phyloP scores from a whole-genome alignment of 495 filamentous ascomycete species.

The Podospora pseudocomata region DNA sequence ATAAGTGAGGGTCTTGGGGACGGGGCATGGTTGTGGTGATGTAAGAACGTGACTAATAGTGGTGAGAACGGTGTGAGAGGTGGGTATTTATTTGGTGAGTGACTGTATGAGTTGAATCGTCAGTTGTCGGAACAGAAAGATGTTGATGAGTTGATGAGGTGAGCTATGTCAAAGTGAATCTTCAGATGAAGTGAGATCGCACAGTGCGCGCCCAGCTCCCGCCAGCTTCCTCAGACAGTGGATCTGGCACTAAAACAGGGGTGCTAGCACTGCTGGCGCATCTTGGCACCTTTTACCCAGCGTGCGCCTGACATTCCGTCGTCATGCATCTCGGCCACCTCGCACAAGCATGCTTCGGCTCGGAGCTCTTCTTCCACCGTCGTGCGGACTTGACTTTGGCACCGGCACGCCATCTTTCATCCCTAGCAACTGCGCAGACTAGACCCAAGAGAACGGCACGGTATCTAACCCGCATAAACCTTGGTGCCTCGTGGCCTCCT shows the following conservation, averaged over 20 bases:
- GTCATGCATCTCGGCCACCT: neutral
- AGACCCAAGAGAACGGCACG: neutral
- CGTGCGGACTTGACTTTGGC: neutral
- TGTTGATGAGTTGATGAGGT: neutral
- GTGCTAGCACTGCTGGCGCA: neutral
- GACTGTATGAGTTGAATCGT: neutral
- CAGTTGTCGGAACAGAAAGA: neutral
- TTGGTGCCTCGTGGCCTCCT: neutral
- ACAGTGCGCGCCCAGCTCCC: neutral
- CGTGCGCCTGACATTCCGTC: neutral
- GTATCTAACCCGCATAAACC: neutral
- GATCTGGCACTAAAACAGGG: neutral
- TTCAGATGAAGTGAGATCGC: neutral
- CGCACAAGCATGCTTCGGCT: neutral
- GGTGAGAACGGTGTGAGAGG: neutral
- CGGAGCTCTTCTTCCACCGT: neutral
- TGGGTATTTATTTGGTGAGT: neutral
- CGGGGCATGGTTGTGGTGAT: conserved; percentile 40
- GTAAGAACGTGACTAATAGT: neutral
- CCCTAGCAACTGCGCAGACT: neutral
- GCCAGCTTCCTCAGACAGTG: neutral
- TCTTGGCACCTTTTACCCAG: neutral
- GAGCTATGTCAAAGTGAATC: neutral
- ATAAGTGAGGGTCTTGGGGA: conserved; percentile 60
- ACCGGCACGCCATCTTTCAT: neutral